Conservation (phyloP, 2,329 filamentous ascomycete genomes). For the Didymella exigua region DNA sequence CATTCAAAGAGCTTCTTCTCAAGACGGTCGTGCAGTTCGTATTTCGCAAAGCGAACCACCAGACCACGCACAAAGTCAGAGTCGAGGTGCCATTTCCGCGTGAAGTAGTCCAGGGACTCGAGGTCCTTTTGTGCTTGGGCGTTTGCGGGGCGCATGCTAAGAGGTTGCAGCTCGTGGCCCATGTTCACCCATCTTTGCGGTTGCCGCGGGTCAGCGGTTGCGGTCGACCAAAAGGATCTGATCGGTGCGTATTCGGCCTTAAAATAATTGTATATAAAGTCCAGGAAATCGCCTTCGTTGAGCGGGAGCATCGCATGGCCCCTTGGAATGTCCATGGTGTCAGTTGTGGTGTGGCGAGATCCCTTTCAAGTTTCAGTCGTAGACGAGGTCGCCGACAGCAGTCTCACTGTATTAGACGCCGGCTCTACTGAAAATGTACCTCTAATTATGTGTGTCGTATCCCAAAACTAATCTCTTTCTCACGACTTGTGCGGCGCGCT, state of each 20-base stretch:
- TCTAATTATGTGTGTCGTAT: neutral
- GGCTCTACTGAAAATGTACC: too few relatives aligned
- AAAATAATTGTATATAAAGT: constrained; percentile 47
- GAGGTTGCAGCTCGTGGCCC: constrained; percentile 43
- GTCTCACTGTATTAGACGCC: neutral
- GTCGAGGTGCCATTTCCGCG: constrained; percentile 40
- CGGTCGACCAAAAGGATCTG: constrained; percentile 44
- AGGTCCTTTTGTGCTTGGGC: constrained; percentile 47
- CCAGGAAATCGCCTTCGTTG: constrained; percentile 41
- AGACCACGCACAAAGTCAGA: constrained; percentile 40
- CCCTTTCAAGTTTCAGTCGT: neutral
- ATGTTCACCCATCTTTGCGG: constrained; percentile 40
- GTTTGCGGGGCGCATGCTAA: constrained; percentile 40
- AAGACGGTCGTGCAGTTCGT: constrained; percentile 43
- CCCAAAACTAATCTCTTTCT: constrained; percentile 4
- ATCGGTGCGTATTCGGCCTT: constrained; percentile 48
- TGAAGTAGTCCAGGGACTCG: constrained; percentile 42
- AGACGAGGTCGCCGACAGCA: neutral
- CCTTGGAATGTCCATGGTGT: constrained; percentile 41
- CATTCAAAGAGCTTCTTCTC: constrained; percentile 47
- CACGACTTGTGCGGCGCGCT: neutral
- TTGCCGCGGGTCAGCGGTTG: constrained; percentile 40
- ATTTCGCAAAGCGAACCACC: constrained; percentile 43
- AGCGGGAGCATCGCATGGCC: constrained; percentile 42
- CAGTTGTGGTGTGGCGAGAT: neutral